Percentiles rank a stretch among this genome's conserved stretches.
Evolutionary conservation across 345 rosid species (phyloP).

Genomic region (Hibiscus trionum): DNA sequence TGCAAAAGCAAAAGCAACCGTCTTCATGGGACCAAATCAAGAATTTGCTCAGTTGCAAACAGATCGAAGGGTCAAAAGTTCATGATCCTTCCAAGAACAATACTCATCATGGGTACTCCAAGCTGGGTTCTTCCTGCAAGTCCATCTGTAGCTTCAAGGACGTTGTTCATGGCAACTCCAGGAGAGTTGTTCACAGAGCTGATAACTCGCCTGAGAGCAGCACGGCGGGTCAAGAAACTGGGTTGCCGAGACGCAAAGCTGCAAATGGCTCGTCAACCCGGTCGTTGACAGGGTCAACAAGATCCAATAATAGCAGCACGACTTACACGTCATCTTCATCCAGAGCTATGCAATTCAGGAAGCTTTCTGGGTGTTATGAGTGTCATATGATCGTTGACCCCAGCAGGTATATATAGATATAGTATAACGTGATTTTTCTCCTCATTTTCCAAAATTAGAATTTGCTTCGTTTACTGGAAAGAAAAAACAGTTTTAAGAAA

Average conservation of each 20-base stretch:
- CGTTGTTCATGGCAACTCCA: no score
- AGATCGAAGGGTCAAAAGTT: slow-evolving; percentile 60
- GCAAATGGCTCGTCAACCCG: slow-evolving; percentile 31
- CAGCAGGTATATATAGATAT: slow-evolving; percentile 39
- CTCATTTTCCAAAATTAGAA: background rate
- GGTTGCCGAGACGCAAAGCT: slow-evolving; percentile 47
- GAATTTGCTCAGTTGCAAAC: slow-evolving; percentile 83
- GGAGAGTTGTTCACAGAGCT: no score
- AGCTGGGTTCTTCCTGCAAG: background rate
- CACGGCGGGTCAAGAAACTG: slow-evolving; percentile 53
- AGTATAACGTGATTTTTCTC: background rate
- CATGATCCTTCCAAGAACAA: slow-evolving; percentile 65
- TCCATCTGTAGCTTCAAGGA: no score
- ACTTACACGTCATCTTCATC: slow-evolving; percentile 34
- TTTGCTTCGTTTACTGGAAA: background rate
- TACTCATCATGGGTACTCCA: slow-evolving; percentile 21
- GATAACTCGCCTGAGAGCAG: slow-evolving; percentile 74
- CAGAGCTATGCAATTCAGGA: slow-evolving; percentile 79
- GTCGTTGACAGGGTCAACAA: slow-evolving; percentile 47
- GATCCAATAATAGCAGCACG: slow-evolving; percentile 41
- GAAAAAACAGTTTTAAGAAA: background rate
- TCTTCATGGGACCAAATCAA: slow-evolving; percentile 96
- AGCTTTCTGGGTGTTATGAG: slow-evolving; percentile 95
- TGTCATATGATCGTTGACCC: slow-evolving; percentile 95
- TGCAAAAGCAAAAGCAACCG: slow-evolving; percentile 36